Conservation (phyloP, 345 rosid species). For the Heritiera littoralis region DNA sequence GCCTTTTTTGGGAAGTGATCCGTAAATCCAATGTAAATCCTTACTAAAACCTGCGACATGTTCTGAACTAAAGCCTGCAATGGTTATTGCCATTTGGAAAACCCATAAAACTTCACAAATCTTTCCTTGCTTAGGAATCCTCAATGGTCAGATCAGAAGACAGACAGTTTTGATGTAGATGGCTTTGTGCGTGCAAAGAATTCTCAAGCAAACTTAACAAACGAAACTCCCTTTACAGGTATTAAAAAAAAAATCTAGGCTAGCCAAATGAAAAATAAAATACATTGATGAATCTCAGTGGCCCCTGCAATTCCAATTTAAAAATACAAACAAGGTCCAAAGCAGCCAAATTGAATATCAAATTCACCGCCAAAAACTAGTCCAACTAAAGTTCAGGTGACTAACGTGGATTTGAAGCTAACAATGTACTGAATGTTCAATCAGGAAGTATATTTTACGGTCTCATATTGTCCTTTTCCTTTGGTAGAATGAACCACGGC, state of each 20-base stretch:
- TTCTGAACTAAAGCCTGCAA: neutral
- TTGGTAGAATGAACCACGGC: neutral
- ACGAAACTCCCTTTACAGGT: constrained; percentile 25
- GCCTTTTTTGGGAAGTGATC: too few relatives aligned
- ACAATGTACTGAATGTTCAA: neutral
- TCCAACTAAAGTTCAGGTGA: neutral
- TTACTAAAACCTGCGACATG: too few relatives aligned
- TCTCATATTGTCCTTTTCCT: neutral
- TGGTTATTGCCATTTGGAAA: neutral
- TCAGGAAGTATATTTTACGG: neutral
- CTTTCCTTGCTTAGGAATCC: neutral
- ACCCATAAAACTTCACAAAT: neutral
- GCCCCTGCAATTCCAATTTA: constrained; percentile 1
- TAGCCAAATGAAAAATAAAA: constrained; percentile 11
- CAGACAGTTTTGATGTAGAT: neutral
- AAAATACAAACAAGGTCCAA: neutral
- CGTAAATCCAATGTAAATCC: too few relatives aligned
- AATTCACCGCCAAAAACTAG: neutral
- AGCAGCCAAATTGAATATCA: constrained; percentile 15
- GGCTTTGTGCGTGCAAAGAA: constrained; percentile 33
- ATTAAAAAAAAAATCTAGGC: neutral
- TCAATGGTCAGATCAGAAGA: neutral
- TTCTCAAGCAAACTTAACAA: constrained; percentile 22
- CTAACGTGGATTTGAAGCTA: neutral
- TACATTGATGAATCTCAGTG: constrained; percentile 26